Base-by-base conservation (phyloP, 768 basidiomycete species). In the Trametes elegans region DNA sequence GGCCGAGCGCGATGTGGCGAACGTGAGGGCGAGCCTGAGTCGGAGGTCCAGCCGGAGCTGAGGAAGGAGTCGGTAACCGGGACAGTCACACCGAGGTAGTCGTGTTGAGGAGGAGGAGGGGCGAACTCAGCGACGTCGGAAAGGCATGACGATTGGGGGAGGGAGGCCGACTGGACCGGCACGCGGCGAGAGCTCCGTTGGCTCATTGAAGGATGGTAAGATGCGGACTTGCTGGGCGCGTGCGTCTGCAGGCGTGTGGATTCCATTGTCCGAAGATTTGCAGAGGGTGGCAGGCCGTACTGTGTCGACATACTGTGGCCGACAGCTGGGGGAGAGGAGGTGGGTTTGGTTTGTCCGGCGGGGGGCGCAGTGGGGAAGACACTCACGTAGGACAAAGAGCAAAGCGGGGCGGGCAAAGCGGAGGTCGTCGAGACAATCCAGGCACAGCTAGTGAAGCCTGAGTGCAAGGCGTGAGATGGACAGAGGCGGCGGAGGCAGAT, bases 381-480 rank as follows among this genome's bases (percentile, higher is more conserved):
- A 51, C 56, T 57, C 46, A 53, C 41, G 28, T 36, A 5, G 38
- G 38, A 43, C 26, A 38, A 21, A 26, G 45, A 28, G 41, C 39
- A 35, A 31, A 38, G 50, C 34, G 51, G 46, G 52, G 50, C 41
- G 40, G 21, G 42, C 36, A 50, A 50, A 44, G 35, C 26, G 32
- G 28, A 49, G n/a, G 57, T 53, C 47, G 51, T 58, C 57, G 41
- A 54, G 48, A 59, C 52, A 14, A 44, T 35, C 21, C 42, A 11
- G 46, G 52, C 52, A 45, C 47, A 32, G 52, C 43, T 59, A 59
- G 40, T 54, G 19, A 53, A 49, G 57, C 57, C 57, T 59, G 42
- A 16, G 24, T 26, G 34, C 19, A 16, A 23, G 21, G 49, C 38
- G 52, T 44, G 48, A 54, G 57, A 53, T 41, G n/a, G 34, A 4